Conservation (phyloP, 2,329 filamentous ascomycete genomes). For the Fonsecaea erecta region DNA sequence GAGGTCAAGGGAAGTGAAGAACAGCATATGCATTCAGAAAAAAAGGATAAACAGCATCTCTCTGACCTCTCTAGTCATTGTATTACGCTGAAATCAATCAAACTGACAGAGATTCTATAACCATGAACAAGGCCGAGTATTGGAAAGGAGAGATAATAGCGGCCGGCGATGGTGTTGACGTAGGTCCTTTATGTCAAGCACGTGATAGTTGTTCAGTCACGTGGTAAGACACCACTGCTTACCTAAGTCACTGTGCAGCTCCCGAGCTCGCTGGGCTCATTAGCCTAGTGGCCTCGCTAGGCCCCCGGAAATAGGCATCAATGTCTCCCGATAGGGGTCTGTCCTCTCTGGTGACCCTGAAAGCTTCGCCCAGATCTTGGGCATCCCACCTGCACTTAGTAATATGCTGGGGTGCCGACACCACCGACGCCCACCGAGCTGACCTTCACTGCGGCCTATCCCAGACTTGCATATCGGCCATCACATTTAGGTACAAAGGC, state of each 20-base stretch:
- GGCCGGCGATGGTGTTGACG: neutral
- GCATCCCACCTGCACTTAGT: neutral
- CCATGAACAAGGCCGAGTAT: neutral
- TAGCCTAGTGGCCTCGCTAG: too few species aligned
- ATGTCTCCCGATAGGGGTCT: too few species aligned
- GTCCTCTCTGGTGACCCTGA: too few species aligned
- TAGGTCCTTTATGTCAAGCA: neutral
- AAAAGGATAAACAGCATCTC: neutral
- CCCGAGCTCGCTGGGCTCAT: too few species aligned
- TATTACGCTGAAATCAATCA: neutral
- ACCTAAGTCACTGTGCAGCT: neutral
- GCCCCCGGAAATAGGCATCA: neutral
- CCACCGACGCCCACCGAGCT: neutral
- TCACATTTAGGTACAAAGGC: neutral
- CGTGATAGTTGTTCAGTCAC: neutral
- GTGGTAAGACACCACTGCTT: neutral
- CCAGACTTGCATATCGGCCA: neutral
- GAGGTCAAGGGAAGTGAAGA: neutral
- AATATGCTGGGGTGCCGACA: neutral
- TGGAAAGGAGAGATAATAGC: neutral
- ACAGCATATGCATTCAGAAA: neutral
- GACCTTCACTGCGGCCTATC: neutral
- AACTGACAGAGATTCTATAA: neutral
- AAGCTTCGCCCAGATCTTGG: neutral
- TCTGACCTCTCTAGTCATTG: neutral